A percentile compares a stretch with the other conserved stretches of the same genome.
phyloP scores from a whole-genome alignment of 352 stramenopile species.

The Pilasporangium apinafurcum region DNA sequence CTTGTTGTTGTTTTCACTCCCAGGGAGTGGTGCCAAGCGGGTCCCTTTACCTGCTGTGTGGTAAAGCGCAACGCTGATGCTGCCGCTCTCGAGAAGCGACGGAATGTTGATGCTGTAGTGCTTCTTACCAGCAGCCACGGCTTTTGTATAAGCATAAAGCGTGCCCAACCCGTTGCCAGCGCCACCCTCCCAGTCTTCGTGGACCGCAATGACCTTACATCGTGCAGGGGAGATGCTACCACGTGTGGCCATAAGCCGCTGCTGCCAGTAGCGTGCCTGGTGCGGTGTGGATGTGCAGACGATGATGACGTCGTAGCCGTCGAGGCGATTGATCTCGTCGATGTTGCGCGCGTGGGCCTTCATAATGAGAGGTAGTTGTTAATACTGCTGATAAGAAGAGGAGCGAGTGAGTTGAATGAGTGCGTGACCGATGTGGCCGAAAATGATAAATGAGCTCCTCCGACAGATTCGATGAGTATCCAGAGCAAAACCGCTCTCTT shows the following conservation, averaged over 20 bases:
- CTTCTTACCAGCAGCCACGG: conserved; percentile 76
- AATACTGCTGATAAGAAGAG: not conserved
- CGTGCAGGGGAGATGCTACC: conserved; percentile 72
- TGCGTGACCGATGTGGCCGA: conserved; percentile 1
- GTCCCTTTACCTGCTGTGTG: conserved; percentile 98
- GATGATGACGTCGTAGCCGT: conserved; percentile 95
- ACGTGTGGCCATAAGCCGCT: conserved; percentile 87
- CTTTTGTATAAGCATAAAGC: conserved; percentile 96
- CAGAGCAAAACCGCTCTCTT: no score
- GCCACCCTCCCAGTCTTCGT: conserved; percentile 94
- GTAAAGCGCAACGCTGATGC: conserved; percentile 93
- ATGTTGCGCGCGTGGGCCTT: conserved; percentile 76
- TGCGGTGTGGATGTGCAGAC: conserved; percentile 96
- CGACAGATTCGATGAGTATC: no score
- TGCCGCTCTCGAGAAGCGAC: conserved; percentile 51
- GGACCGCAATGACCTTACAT: conserved; percentile 94
- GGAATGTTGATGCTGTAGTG: conserved; percentile 87
- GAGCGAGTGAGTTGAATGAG: conserved; percentile 5
- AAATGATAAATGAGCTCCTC: conserved; percentile 10
- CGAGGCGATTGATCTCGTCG: conserved; percentile 79
- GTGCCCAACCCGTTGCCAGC: conserved; percentile 96
- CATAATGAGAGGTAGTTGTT: conserved; percentile 10
- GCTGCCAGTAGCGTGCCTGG: conserved; percentile 96
- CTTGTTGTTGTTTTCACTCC: conserved; percentile 99
- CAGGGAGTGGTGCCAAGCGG: conserved; percentile 93